Percentiles rank a stretch among this genome's conserved stretches.
Conservation (phyloP, 768 basidiomycete species). For the Megacollybia marginata region DNA sequence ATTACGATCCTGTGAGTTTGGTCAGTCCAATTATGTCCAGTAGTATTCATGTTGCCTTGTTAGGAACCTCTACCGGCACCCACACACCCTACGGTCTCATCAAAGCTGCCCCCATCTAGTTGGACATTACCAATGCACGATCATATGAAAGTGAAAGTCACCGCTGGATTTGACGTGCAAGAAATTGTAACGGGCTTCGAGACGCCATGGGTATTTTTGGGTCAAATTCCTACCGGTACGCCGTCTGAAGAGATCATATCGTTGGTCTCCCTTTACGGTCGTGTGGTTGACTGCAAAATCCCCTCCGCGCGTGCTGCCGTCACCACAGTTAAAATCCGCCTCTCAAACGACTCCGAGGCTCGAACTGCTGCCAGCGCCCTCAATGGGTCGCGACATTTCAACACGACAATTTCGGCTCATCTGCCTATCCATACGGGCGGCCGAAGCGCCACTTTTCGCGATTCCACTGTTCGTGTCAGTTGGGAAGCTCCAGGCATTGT, state of each 20-base stretch:
- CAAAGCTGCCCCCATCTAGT: conserved; percentile 1
- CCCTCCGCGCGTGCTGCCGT: conserved; percentile 10
- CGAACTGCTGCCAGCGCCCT: conserved; percentile 43
- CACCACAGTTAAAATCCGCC: conserved; percentile 33
- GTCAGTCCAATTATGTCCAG: background rate
- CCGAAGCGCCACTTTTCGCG: conserved; percentile 34
- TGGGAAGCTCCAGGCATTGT: conserved; percentile 52
- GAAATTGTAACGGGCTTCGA: conserved; percentile 63
- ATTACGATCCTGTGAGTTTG: conserved; percentile 8
- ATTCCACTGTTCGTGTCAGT: conserved; percentile 47
- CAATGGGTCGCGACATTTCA: conserved; percentile 35
- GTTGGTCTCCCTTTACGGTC: conserved; percentile 40
- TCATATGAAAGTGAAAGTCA: conserved; percentile 48
- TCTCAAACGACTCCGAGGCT: conserved; percentile 40
- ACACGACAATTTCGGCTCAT: conserved; percentile 33
- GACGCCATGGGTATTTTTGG: conserved; percentile 50
- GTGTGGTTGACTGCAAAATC: conserved; percentile 30
- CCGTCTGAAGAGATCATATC: conserved; percentile 24
- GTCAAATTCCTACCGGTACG: conserved; percentile 36
- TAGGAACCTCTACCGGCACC: background rate
- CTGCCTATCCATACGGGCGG: conserved; percentile 32
- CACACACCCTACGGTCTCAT: background rate
- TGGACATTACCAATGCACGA: conserved; percentile 35
- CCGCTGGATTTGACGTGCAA: conserved; percentile 52
- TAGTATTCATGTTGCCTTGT: background rate